Conservation (phyloP, 768 basidiomycete genomes). For the Tricholoma matsutake region DNA sequence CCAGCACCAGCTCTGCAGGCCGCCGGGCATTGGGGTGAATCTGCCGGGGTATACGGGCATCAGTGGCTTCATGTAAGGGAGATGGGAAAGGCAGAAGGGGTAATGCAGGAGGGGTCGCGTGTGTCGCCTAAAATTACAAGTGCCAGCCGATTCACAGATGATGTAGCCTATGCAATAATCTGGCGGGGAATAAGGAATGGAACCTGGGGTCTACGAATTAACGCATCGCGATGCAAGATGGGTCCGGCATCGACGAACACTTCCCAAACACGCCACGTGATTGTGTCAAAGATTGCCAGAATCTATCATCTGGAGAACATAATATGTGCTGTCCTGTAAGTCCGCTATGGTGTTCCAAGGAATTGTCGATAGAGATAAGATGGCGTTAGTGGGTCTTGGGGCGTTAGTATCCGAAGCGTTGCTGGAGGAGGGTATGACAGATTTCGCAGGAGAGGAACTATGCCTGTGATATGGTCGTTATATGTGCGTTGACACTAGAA, state of each 20-base stretch:
- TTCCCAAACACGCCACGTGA: slow-evolving; percentile 37
- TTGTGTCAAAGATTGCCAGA: slow-evolving; percentile 58
- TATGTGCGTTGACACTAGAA: too few species aligned
- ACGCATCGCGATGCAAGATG: slow-evolving; percentile 57
- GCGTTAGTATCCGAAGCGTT: too few species aligned
- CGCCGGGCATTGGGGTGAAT: slow-evolving; percentile 50
- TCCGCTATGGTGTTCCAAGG: slow-evolving; percentile 19
- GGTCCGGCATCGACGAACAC: slow-evolving; percentile 71
- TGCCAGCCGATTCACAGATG: slow-evolving; percentile 51
- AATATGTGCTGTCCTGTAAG: slow-evolving; percentile 61
- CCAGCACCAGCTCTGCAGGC: slow-evolving; percentile 36
- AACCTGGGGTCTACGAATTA: not conserved
- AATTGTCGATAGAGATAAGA: slow-evolving; percentile 32
- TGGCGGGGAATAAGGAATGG: slow-evolving; percentile 19
- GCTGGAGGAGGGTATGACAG: slow-evolving; percentile 46
- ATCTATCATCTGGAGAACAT: slow-evolving; percentile 47
- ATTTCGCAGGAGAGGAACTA: slow-evolving; percentile 62
- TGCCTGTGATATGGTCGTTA: slow-evolving; percentile 60
- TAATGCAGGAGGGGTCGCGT: slow-evolving; percentile 55
- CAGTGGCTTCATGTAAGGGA: slow-evolving; percentile 80
- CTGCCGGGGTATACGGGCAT: slow-evolving; percentile 58
- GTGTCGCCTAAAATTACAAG: slow-evolving; percentile 81
- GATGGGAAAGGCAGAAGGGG: slow-evolving; percentile 45
- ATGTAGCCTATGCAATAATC: slow-evolving; percentile 82
- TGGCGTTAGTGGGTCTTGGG: slow-evolving; percentile 50